Evolutionary conservation across 441 rosid genomes (phyloP), one percentile per base, ranked within the genome.

Genomic region (Manihot esculenta): DNA sequence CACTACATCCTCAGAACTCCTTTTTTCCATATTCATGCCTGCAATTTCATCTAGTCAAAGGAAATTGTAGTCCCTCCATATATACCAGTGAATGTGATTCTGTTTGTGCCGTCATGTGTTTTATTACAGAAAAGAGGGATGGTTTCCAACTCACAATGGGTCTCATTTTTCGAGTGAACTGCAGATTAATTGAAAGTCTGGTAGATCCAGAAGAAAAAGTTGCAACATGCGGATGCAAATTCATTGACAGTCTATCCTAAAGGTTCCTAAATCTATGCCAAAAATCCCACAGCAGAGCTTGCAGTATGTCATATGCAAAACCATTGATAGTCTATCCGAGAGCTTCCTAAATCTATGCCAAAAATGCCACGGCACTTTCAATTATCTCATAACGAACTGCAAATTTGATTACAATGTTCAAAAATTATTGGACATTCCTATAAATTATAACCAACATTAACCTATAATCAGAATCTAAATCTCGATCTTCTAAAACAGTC

Each of bases 341-440:
- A 63, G 62, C 62, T 23, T 53, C 51, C 57, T 17, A 44, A 47
- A 61, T 26, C 55, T 63, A 14, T 24, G 2, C 38, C 2, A 38
- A 67, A 51, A 66, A 68, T 57, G 66, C 35, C 59, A 14, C 49
- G 33, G 55, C 61, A 72, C 44, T 54, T 58, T 47, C 45, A 56
- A 45, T 49, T 35, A 50, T 57, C 15, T 48, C 62, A 30, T 11
- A 72, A 57, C 0, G 27, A 70, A 27, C 24, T 49, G 6, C 54
- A 56, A 69, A 57, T 47, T 59, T 17, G 23, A 24, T 72, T 45
- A 1, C 41, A 44, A 69, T 65, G 57, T 58, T 56, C 66, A 65
- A 48, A 44, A 71, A 58, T 21, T 35, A 54, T 61, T 18, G 73
- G 78, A 70, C 26, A 73, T 41, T 69, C 73, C 45, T 35, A 21